These are phyloP conservation scores for Lignosus rhinocerotis DNA, from an alignment of 1,284 basidiomycete genomes.

Conservation along the genomic window DNA sequence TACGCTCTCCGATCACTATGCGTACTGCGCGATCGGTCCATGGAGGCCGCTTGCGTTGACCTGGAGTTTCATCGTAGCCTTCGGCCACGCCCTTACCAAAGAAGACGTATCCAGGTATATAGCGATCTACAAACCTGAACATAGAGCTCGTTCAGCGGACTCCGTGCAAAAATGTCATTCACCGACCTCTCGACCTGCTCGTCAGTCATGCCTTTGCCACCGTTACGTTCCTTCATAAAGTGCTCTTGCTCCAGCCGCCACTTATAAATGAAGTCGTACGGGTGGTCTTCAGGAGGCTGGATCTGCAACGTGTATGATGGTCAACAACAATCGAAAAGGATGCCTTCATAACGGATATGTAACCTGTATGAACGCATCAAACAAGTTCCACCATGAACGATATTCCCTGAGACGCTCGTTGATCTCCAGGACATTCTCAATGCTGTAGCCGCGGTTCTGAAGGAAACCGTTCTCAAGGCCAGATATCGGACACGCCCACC, in stretches of 20 bases:
- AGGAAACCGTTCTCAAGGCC: conserved; percentile 44
- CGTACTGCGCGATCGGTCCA: conserved; percentile 30
- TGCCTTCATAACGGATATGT: conserved; percentile 14
- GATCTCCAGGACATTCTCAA: conserved; percentile 56
- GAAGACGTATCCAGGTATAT: conserved; percentile 85
- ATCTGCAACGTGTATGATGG: conserved; percentile 41
- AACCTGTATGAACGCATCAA: conserved; percentile 75
- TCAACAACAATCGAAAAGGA: background rate
- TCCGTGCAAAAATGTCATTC: background rate
- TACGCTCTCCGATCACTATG: conserved; percentile 30
- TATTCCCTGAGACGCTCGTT: conserved; percentile 65
- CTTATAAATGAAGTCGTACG: conserved; percentile 62
- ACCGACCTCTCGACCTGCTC: conserved; percentile 70
- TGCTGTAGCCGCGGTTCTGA: conserved; percentile 36
- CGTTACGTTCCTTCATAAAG: conserved; percentile 80
- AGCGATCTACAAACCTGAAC: conserved; percentile 72
- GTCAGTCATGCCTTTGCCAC: conserved; percentile 86
- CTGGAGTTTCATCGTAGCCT: conserved; percentile 24
- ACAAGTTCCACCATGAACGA: conserved; percentile 61
- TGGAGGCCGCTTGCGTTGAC: conserved; percentile 22
- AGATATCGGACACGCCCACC: conserved; percentile 36
- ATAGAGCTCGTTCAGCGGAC: conserved; percentile 1
- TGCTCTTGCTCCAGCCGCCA: conserved; percentile 91
- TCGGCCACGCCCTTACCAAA: conserved; percentile 53
- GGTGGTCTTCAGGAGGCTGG: conserved; percentile 43